Percentiles rank a stretch among this genome's conserved stretches.
Evolutionary conservation across 257 asterid genomes (phyloP).

Genomic region (Gentiana straminea): DNA sequence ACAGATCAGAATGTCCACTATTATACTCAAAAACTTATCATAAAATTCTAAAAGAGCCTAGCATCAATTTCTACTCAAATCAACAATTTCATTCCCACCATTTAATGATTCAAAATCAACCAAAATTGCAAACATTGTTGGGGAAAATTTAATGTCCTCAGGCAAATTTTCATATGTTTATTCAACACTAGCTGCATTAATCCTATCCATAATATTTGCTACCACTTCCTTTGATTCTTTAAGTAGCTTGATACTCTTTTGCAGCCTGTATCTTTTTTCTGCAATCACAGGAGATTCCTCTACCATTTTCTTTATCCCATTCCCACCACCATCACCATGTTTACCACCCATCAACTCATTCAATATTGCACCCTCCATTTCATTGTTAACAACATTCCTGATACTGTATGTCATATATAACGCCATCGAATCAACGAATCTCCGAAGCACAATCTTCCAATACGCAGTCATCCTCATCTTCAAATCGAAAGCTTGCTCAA

Average conservation of each 20-base stretch:
- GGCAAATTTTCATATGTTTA: too few species aligned
- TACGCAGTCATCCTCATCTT: conserved; percentile 9
- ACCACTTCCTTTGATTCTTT: conserved; percentile 18
- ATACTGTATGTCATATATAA: conserved; percentile 16
- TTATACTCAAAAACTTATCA: too few species aligned
- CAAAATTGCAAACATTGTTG: too few species aligned
- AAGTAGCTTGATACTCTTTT: conserved; percentile 12
- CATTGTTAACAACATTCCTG: conserved; percentile 16
- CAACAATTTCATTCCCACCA: too few species aligned
- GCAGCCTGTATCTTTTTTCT: conserved; percentile 11
- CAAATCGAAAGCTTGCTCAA: conserved; percentile 18
- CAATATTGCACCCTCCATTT: conserved; percentile 19
- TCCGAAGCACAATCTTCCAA: conserved; percentile 21
- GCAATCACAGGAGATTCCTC: conserved; percentile 24
- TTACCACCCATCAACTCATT: conserved; percentile 7
- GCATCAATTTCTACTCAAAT: too few species aligned
- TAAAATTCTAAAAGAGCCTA: too few species aligned
- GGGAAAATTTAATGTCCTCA: too few species aligned
- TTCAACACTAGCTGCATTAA: background rate
- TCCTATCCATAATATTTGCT: background rate
- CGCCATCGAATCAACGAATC: conserved; percentile 28
- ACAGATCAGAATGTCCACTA: too few species aligned
- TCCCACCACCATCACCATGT: background rate
- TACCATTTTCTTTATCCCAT: conserved; percentile 13
- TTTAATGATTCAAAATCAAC: background rate